Percentiles rank a stretch among this genome's conserved stretches.
Conservation (phyloP, 768 basidiomycete species). For the Boletus sp. region DNA sequence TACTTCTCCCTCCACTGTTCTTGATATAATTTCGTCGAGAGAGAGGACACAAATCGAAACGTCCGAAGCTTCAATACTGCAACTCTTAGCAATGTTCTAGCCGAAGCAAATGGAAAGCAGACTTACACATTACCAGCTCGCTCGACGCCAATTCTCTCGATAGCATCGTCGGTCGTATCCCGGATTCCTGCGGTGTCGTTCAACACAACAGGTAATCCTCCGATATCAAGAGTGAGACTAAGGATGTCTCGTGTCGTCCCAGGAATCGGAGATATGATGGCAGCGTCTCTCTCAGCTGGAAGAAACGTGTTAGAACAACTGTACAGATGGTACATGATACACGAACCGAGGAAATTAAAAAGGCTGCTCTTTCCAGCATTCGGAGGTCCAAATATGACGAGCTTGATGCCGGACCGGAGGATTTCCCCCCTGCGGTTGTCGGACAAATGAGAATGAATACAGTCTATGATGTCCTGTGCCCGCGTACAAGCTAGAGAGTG, state of each 20-base stretch:
- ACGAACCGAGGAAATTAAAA: slow-evolving; percentile 76
- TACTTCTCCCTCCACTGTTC: neutral
- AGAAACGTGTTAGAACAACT: neutral
- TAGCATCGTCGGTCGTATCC: slow-evolving; percentile 55
- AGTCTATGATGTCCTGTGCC: slow-evolving; percentile 46
- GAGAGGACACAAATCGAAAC: slow-evolving; percentile 81
- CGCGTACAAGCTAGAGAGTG: slow-evolving; percentile 47
- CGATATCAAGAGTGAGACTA: slow-evolving; percentile 84
- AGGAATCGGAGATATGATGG: slow-evolving; percentile 84
- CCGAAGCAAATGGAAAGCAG: neutral
- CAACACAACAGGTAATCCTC: slow-evolving; percentile 76
- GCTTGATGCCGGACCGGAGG: slow-evolving; percentile 73
- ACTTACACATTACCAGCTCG: slow-evolving; percentile 68
- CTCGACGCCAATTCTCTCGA: slow-evolving; percentile 81
- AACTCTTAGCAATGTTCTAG: neutral
- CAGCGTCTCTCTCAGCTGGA: slow-evolving; percentile 80
- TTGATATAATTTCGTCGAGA: slow-evolving; percentile 44
- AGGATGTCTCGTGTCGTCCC: slow-evolving; percentile 90
- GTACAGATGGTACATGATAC: neutral
- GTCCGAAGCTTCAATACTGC: slow-evolving; percentile 66
- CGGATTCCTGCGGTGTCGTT: slow-evolving; percentile 88
- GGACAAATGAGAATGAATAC: slow-evolving; percentile 55
- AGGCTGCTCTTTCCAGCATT: slow-evolving; percentile 94
- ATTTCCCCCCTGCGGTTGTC: slow-evolving; percentile 83
- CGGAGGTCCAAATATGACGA: slow-evolving; percentile 90